Percentiles rank a stretch among this genome's conserved stretches.
phyloP scores from a whole-genome alignment of 2,329 filamentous ascomycete species.

The Sporothrix inflata region DNA sequence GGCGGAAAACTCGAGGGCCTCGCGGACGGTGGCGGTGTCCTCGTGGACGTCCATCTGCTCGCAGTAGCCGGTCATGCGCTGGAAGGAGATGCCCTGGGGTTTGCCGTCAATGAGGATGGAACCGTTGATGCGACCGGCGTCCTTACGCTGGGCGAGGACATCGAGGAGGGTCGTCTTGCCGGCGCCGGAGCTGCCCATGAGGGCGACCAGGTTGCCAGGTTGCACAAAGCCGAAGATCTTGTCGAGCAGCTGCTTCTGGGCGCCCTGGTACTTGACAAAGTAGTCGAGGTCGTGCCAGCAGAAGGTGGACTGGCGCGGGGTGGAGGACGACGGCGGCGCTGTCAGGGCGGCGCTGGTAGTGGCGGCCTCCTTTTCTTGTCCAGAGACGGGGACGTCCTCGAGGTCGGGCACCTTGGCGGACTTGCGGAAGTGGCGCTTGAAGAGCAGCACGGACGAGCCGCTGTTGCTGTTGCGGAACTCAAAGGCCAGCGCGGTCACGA shows the following conservation, averaged over 20 bases:
- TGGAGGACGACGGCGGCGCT: not conserved
- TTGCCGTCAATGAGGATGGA: conserved; percentile 77
- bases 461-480: conserved; percentile 60
- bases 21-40: conserved; percentile 71
- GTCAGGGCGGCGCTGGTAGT: conserved; percentile 39
- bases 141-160: conserved; percentile 78
- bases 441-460: conserved; percentile 41
- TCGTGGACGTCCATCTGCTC: conserved; percentile 84
- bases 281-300: conserved; percentile 76
- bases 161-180: conserved; percentile 87
- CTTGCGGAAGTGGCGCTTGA: conserved; percentile 29
- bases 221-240: conserved; percentile 84
- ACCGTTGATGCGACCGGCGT: conserved; percentile 74
- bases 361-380: not conserved
- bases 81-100: conserved; percentile 43
- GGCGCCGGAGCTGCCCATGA: conserved; percentile 83
- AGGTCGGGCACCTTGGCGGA: not conserved
- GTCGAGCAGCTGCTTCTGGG: conserved; percentile 72
- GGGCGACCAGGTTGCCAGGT: conserved; percentile 74
- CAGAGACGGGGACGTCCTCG: not conserved
- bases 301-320: conserved; percentile 61
- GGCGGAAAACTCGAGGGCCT: conserved; percentile 75
- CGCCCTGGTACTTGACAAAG: conserved; percentile 62
- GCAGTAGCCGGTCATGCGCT: conserved; percentile 55
- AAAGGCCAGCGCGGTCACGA: conserved; percentile 60